A percentile compares a stretch with the other conserved stretches of the same genome.
These are phyloP conservation scores for Prinsepia uniflora DNA, from an alignment of 306 rosid genomes.

Conservation along the genomic window DNA sequence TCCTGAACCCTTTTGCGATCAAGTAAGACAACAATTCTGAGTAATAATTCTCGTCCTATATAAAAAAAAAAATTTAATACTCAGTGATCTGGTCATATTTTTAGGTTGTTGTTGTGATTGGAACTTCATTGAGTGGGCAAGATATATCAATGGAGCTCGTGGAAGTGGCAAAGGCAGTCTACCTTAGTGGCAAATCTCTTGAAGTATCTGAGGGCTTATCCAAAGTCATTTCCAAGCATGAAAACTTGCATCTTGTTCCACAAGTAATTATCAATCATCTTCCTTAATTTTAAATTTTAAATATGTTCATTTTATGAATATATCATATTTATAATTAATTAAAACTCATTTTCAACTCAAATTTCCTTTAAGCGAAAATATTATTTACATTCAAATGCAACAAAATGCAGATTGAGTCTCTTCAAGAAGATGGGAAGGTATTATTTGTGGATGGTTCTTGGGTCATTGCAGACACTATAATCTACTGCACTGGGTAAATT, in stretches of 20 bases:
- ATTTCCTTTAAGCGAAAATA: neutral
- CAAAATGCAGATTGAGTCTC: slow-evolving; percentile 61
- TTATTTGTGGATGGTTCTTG: slow-evolving; percentile 63
- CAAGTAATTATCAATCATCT: slow-evolving; percentile 36
- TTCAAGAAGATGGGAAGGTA: slow-evolving; percentile 76
- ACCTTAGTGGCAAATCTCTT: slow-evolving; percentile 64
- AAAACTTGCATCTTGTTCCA: slow-evolving; percentile 63
- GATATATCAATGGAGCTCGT: slow-evolving; percentile 81
- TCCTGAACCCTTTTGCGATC: slow-evolving; percentile 66
- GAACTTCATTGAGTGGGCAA: slow-evolving; percentile 82
- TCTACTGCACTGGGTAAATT: slow-evolving; percentile 84
- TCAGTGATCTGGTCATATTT: too few species aligned
- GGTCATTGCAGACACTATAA: slow-evolving; percentile 61
- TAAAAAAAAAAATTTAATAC: too few species aligned
- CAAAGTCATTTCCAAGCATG: slow-evolving; percentile 68
- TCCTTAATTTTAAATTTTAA: too few species aligned
- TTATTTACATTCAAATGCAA: slow-evolving; percentile 2
- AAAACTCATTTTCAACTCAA: neutral
- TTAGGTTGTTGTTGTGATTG: slow-evolving; percentile 79
- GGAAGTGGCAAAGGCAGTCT: slow-evolving; percentile 69
- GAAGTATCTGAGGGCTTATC: slow-evolving; percentile 62
- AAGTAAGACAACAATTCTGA: slow-evolving; percentile 38
- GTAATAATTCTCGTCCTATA: too few species aligned
- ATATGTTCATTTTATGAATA: neutral
- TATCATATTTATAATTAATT: neutral